Conservation (phyloP, 192 early-diverging fungal genomes). For the Thamnidium elegans region DNA sequence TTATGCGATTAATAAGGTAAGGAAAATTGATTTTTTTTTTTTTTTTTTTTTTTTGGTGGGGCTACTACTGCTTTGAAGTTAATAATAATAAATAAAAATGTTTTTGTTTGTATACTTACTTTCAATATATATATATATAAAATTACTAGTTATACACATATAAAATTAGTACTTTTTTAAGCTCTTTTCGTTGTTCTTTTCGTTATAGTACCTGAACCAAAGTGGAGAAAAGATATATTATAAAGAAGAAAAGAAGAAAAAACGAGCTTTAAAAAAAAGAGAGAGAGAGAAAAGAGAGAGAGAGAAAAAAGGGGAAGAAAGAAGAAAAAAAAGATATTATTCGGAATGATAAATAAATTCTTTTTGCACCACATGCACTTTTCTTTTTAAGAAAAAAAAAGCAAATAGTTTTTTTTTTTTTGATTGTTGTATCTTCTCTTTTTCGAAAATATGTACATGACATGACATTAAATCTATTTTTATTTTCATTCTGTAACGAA, state of each 20-base stretch:
- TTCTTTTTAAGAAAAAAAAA: neutral
- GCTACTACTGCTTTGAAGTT: no score
- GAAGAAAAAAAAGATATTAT: slow-evolving; percentile 6
- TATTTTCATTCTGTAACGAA: no score
- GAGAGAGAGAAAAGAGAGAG: slow-evolving; percentile 14
- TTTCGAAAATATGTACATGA: no score
- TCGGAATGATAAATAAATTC: neutral
- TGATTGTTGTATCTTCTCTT: no score
- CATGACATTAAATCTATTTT: no score
- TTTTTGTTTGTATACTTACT: no score
- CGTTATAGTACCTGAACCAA: neutral
- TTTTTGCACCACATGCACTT: slow-evolving; percentile 9
- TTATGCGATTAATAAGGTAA: neutral
- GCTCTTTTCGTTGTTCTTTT: neutral
- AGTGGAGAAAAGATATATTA: neutral
- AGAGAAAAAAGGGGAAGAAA: neutral
- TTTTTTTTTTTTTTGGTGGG: neutral
- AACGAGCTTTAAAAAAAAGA: neutral
- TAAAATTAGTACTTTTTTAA: no score
- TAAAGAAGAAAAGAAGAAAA: neutral
- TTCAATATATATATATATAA: no score
- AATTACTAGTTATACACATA: no score
- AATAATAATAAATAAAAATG: no score
- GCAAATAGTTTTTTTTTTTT: no score
- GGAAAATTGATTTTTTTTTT: slow-evolving; percentile 2